Base-by-base conservation (phyloP, 2,329 filamentous ascomycete species). In the Bipolaris cookei region DNA sequence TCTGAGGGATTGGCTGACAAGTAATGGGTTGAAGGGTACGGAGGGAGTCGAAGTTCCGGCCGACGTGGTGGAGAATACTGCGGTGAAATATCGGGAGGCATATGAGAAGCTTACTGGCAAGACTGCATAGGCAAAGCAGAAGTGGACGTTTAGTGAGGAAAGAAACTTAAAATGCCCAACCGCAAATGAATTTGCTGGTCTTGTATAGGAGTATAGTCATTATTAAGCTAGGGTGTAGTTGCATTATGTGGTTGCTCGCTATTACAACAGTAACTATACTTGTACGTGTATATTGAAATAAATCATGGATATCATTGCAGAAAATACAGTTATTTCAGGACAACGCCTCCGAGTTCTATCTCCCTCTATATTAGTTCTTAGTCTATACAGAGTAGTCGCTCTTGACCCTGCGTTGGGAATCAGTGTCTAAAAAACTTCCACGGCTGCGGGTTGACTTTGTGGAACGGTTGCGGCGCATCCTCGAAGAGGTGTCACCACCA, bases 1-100 rank as follows among this genome's bases (percentile, higher is more conserved):
- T 69, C 76, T 97, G 65, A 82, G 93, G 34, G 88, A 97, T 78
- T 97, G 92, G 90, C 77, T 97, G 68, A 89, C 87, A 2, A 78
- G 75, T 45, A 82, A 89, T 56, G 90, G 90, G 0, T 76, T 96
- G 55, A 92, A 92, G 80, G 90, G 89, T 1, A 90, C 90, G 77
- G 82, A 88, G 23, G 88, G 85, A 1, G 89, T 95, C 14, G 79
- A 78, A 51, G 88, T 97, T 81, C 88, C 90, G 0, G 83, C 87
- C 3, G 88, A 93, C 49, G 83, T 96, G 54, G 86, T 88, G 16
- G 72, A 80, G 64, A 84, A 86, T 70, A 96, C 92, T 2, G 82
- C 82, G 34, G 83, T 81, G 54, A 90, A 90, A 77, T 96, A 96
- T 73, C 80, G 79, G 63, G 90, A 96, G 75, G 91, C 89, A 0